Evolutionary conservation across 2,329 filamentous ascomycete species (phyloP).

Genomic region (Ophioceras dolichostomum): DNA sequence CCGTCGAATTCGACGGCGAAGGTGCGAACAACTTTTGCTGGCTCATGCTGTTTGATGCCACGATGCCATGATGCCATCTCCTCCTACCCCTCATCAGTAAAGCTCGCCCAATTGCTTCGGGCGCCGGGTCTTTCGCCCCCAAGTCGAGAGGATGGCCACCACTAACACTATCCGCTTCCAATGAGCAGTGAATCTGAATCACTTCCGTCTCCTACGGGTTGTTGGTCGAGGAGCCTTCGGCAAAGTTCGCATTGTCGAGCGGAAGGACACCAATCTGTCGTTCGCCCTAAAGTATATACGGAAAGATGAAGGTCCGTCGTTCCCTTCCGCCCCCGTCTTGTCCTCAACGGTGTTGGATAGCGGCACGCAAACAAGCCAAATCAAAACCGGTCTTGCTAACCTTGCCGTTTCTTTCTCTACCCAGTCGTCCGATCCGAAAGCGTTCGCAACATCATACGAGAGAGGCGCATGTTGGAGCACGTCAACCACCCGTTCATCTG

Average conservation of each 20-base stretch:
- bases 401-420: constrained; percentile 10
- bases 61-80: too few relatives aligned
- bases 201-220: constrained; percentile 88
- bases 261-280: constrained; percentile 85
- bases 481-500: constrained; percentile 96
- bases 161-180: too few relatives aligned
- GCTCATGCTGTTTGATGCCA: too few relatives aligned
- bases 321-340: not conserved
- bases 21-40: too few relatives aligned
- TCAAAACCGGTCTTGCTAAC: too few relatives aligned
- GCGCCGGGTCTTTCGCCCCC: too few relatives aligned
- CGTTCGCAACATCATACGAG: constrained; percentile 94
- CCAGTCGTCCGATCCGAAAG: constrained; percentile 93
- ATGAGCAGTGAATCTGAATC: constrained; percentile 91
- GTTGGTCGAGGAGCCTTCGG: constrained; percentile 97
- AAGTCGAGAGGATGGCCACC: too few relatives aligned
- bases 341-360: too few relatives aligned
- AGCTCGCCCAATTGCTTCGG: too few relatives aligned
- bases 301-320: constrained; percentile 80
- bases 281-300: constrained; percentile 98
- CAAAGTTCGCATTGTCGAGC: constrained; percentile 96
- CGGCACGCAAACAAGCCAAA: too few relatives aligned
- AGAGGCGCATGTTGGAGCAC: constrained; percentile 95
- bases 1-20: constrained; percentile 85
- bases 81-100: too few relatives aligned